Percentiles rank a stretch among this genome's conserved stretches.
Evolutionary conservation across 306 rosid species (phyloP).

Genomic region (Prunus persica): Prunus_persica_NCBIv2 NC_034009.1:34394001-34394500

Average conservation of each 20-base stretch:
- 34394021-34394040: background rate
- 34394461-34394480: conserved; percentile 5
- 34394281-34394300: conserved; percentile 66
- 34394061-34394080: background rate
- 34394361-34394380: conserved; percentile 96
- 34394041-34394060: background rate
- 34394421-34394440: conserved; percentile 95
- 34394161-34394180: conserved; percentile 94
- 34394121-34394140: conserved; percentile 12
- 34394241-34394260: conserved; percentile 94
- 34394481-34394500: conserved; percentile 13
- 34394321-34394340: conserved; percentile 63
- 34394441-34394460: conserved; percentile 83
- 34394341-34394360: conserved; percentile 93
- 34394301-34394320: conserved; percentile 95
- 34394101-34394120: background rate
- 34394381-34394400: conserved; percentile 90
- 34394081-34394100: background rate
- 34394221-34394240: conserved; percentile 98
- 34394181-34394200: conserved; percentile 98
- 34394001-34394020: background rate
- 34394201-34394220: conserved; percentile 90
- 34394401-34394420: conserved; percentile 87
- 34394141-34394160: conserved; percentile 29
- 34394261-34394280: conserved; percentile 85